Conservation (phyloP, 805 yeast genomes). For the Kuraishia borneana region DNA sequence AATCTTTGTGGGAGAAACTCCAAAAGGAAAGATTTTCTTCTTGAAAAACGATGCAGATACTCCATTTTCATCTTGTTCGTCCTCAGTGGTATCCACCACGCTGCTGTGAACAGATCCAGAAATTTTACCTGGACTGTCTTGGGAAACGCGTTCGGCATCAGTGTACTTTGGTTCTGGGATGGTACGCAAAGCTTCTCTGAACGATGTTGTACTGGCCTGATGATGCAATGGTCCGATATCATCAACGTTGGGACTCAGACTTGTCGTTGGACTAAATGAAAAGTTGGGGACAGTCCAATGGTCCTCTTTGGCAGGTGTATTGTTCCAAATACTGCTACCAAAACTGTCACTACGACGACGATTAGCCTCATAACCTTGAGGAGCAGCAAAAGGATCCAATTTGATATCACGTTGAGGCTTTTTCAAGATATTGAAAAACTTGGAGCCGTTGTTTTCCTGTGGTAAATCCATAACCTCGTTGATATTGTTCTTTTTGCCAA, state of each 20-base stretch:
- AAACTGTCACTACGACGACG: slow-evolving; percentile 20
- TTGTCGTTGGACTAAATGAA: not conserved
- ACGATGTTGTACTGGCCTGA: not conserved
- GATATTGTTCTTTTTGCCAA: slow-evolving; percentile 11
- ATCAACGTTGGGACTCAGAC: not conserved
- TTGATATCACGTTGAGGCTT: slow-evolving; percentile 3
- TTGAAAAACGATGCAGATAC: slow-evolving; percentile 26
- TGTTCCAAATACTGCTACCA: slow-evolving; percentile 24
- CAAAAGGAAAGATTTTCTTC: slow-evolving; percentile 23
- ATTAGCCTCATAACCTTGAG: slow-evolving; percentile 7
- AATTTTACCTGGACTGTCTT: not conserved
- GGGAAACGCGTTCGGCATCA: not conserved
- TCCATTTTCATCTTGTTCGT: slow-evolving; percentile 5
- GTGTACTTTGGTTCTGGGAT: not conserved
- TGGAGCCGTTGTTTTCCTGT: slow-evolving; percentile 3
- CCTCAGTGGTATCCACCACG: not conserved
- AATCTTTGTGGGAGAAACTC: slow-evolving; percentile 20
- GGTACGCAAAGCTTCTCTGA: not conserved
- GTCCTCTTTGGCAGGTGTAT: slow-evolving; percentile 1
- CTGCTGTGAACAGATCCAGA: slow-evolving; percentile 1
- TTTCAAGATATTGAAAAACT: slow-evolving; percentile 5
- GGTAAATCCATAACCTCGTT: slow-evolving; percentile 2
- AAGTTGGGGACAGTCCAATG: not conserved
- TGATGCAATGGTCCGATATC: not conserved
- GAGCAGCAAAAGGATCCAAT: not conserved